Evolutionary conservation across 2,329 filamentous ascomycete genomes (phyloP), one percentile per base, ranked within the genome.

Genomic region (Simplicillium sp.): DNA sequence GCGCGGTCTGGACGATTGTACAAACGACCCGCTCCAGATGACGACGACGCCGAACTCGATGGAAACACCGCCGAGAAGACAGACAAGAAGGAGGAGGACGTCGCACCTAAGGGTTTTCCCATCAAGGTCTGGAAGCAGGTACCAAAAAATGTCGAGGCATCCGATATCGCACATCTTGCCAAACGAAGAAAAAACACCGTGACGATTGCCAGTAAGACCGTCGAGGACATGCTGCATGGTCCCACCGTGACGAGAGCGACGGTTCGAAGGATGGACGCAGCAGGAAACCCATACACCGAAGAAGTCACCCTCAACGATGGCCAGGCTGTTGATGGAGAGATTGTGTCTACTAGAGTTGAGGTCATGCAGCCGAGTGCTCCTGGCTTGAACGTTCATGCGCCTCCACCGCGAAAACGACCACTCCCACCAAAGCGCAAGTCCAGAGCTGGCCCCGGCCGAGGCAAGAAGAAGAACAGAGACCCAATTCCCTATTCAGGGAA

Each of bases 261-360:
- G 16, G 85, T 96, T 40, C 79, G 84, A 51, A 80, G 83, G 49
- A 67, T 82, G 11, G 87, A 94, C 55, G 80, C 82, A 4, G 77
- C 79, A 1, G 89, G 89, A 17, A 90, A 90, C 51, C 74, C 86
- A 9, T 87, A 85, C 45, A 81, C 90, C 2, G 87, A 92, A 58
- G 87, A 94, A 53, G 80, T 92, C 7, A 84, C 87, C 15, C 73
- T 94, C 4, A 76, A 80, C 5, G 84, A 90, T 43, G 88, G 87
- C 1, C 84, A 92, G 56, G 68, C 70, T 5, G 74, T 94, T 1
- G 84, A 90, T 47, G 87, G 87, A 42, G 88, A 95, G 56, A 81
- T 95, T 38, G 76, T 87, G 44, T 71, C 75, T 0, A 77, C 73
- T 2, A 70, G 70, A 7, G 64, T 77, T 13, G 67, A 78, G 29